phyloP scores from a whole-genome alignment of 1,284 basidiomycete species.

The Sutorius eximius region DNA sequence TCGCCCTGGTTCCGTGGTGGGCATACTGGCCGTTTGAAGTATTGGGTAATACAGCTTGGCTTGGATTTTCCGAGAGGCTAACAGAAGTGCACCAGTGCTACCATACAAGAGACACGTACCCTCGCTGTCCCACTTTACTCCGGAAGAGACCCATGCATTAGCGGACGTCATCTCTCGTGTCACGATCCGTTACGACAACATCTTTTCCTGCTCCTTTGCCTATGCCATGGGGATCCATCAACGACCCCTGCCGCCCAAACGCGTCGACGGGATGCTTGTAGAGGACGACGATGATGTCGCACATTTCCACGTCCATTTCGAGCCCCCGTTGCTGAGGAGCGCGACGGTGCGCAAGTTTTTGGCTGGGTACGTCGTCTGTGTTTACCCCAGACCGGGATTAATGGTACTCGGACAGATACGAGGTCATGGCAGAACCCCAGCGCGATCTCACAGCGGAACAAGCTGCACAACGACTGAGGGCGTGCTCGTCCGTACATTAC shows the following conservation, averaged over 20 bases:
- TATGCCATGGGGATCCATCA: constrained; percentile 98
- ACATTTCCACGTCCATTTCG: constrained; percentile 89
- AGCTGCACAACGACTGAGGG: constrained; percentile 70
- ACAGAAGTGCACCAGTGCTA: constrained; percentile 52
- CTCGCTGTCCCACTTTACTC: constrained; percentile 62
- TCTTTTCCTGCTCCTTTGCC: constrained; percentile 86
- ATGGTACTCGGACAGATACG: constrained; percentile 58
- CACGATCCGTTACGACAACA: constrained; percentile 82
- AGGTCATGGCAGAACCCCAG: constrained; percentile 91
- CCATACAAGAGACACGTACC: constrained; percentile 79
- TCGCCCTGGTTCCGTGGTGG: constrained; percentile 94
- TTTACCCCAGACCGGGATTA: neutral
- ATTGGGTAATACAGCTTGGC: constrained; percentile 47
- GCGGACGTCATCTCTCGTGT: constrained; percentile 66
- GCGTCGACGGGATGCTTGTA: constrained; percentile 20
- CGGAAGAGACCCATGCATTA: constrained; percentile 61
- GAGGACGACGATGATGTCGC: constrained; percentile 57
- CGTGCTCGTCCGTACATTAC: constrained; percentile 53
- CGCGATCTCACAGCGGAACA: constrained; percentile 91
- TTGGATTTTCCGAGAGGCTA: neutral
- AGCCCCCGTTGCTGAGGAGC: constrained; percentile 83
- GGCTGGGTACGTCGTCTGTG: constrained; percentile 65
- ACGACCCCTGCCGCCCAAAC: constrained; percentile 55
- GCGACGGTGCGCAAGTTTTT: constrained; percentile 88
- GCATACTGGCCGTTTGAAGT: constrained; percentile 95